Evolutionary conservation across 1,284 basidiomycete species (phyloP).

Genomic region (Pterulicium gracile): DNA sequence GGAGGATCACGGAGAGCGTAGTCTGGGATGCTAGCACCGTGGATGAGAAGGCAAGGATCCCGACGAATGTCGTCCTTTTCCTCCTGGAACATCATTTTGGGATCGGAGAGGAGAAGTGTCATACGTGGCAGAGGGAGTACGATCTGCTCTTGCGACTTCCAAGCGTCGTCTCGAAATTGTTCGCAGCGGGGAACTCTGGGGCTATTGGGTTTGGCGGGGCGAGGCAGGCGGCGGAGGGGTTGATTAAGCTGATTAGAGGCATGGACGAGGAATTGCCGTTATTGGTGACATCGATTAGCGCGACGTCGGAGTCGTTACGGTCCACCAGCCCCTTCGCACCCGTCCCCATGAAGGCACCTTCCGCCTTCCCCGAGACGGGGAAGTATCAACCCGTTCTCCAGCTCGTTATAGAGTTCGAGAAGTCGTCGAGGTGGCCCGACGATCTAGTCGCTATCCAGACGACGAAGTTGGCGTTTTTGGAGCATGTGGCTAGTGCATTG

Average conservation of each 20-base stretch:
- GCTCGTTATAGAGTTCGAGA: slow-evolving; percentile 80
- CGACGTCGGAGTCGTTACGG: slow-evolving; percentile 67
- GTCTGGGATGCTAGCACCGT: slow-evolving; percentile 78
- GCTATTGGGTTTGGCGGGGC: slow-evolving; percentile 70
- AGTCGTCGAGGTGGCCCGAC: slow-evolving; percentile 91
- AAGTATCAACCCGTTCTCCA: slow-evolving; percentile 64
- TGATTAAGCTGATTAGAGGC: slow-evolving; percentile 72
- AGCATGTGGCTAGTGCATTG: slow-evolving; percentile 59
- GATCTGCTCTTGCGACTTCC: slow-evolving; percentile 64
- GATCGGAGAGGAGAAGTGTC: slow-evolving; percentile 39
- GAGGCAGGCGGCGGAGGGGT: slow-evolving; percentile 68
- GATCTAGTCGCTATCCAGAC: slow-evolving; percentile 90
- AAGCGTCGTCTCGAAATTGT: slow-evolving; percentile 22
- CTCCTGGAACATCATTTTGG: slow-evolving; percentile 72
- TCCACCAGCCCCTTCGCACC: slow-evolving; percentile 81
- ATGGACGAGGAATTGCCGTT: slow-evolving; percentile 79
- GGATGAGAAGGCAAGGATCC: slow-evolving; percentile 76
- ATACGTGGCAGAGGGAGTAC: slow-evolving; percentile 51
- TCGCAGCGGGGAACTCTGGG: slow-evolving; percentile 29
- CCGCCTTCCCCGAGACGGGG: slow-evolving; percentile 41
- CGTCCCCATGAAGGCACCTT: slow-evolving; percentile 34
- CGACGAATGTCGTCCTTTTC: slow-evolving; percentile 64
- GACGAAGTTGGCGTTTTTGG: slow-evolving; percentile 90
- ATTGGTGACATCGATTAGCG: slow-evolving; percentile 66
- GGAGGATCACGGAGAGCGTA: slow-evolving; percentile 85